A percentile compares a stretch with the other conserved stretches of the same genome.
Conservation (phyloP, 768 basidiomycete species). For the Phylloporus scabripes region DNA sequence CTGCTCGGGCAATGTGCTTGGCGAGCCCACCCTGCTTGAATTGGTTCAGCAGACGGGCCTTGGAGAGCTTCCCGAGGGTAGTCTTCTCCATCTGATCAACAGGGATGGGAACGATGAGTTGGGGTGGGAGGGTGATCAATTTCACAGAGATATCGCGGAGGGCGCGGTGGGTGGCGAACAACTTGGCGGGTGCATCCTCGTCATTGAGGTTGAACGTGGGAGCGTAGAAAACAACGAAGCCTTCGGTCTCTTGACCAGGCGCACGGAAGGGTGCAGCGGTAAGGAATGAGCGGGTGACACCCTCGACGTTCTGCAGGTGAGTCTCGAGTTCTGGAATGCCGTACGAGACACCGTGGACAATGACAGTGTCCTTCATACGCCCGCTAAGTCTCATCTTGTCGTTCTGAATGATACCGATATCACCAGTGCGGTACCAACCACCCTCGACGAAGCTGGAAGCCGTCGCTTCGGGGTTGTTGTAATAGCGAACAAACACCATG, state of each 20-base stretch:
- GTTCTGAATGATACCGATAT: not conserved
- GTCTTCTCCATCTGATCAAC: constrained; percentile 37
- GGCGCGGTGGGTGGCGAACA: constrained; percentile 27
- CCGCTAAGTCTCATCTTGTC: constrained; percentile 1
- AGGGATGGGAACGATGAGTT: constrained; percentile 36
- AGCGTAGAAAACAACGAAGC: constrained; percentile 2
- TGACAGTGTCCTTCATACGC: constrained; percentile 2
- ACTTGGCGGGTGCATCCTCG: constrained; percentile 21
- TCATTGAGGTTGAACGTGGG: constrained; percentile 20
- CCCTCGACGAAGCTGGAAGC: constrained; percentile 1
- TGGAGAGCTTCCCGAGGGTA: constrained; percentile 41
- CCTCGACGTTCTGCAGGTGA: constrained; percentile 1
- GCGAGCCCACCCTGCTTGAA: constrained; percentile 34
- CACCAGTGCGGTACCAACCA: not conserved
- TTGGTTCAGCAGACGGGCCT: constrained; percentile 32
- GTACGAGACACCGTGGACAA: constrained; percentile 1
- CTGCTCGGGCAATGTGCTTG: constrained; percentile 27
- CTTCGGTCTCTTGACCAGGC: constrained; percentile 3
- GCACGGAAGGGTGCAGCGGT: constrained; percentile 1
- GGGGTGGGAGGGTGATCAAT: constrained; percentile 34
- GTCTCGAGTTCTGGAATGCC: constrained; percentile 1
- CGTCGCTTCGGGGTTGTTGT: not conserved
- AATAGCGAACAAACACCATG: not conserved
- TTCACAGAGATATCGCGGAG: constrained; percentile 29
- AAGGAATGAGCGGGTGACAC: constrained; percentile 3